phyloP scores from a whole-genome alignment of 2,329 filamentous ascomycete species.

The Mycosphaerella sp. region DNA sequence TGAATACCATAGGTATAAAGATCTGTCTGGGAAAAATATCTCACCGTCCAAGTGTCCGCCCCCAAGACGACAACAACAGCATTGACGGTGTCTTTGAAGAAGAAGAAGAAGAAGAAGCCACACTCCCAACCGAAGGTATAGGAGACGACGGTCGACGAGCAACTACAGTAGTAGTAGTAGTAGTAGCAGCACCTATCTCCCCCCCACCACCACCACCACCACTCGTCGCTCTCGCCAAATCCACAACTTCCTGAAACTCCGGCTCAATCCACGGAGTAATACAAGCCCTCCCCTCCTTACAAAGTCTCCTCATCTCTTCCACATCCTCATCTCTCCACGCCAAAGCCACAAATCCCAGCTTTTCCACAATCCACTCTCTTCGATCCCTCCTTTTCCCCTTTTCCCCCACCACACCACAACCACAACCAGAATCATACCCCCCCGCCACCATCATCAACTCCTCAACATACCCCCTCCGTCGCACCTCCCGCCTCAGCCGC shows the following conservation, averaged over 20 bases:
- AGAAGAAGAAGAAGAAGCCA: neutral
- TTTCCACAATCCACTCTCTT: conserved; percentile 7
- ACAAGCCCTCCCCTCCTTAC: conserved; percentile 1
- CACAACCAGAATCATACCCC: no score
- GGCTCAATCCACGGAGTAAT: conserved; percentile 10
- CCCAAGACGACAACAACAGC: neutral
- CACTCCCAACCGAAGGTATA: neutral
- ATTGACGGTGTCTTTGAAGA: neutral
- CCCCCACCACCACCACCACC: no score
- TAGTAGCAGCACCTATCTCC: neutral
- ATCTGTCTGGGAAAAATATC: neutral
- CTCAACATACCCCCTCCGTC: neutral
- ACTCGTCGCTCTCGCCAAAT: no score
- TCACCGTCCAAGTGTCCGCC: neutral
- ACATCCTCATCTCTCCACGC: conserved; percentile 14
- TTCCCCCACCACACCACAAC: neutral
- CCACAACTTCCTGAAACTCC: conserved; percentile 7
- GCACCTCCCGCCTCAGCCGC: neutral
- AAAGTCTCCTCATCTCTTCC: conserved; percentile 10
- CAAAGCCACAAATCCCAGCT: conserved; percentile 7
- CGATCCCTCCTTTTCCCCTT: neutral
- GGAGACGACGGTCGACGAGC: conserved; percentile 6
- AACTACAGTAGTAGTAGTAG: neutral
- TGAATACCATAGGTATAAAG: neutral
- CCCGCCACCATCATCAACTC: neutral